phyloP scores from a whole-genome alignment of 2,329 filamentous ascomycete species.

The Sclerotinia glacialis region DNA sequence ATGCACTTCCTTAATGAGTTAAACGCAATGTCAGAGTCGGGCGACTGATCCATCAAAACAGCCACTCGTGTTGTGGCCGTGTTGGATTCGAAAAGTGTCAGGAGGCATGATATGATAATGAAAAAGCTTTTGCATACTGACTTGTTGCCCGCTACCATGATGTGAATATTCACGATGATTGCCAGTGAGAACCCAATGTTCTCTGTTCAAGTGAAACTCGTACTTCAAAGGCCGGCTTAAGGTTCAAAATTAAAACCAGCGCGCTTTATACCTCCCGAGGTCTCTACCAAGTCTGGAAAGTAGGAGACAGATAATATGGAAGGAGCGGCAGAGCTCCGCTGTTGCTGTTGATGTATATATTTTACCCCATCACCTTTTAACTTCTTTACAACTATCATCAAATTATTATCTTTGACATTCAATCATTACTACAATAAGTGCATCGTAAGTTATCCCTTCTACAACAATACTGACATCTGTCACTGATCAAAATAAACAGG shows the following conservation, averaged over 20 bases:
- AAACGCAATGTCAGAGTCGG: neutral
- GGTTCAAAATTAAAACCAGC: neutral
- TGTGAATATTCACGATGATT: neutral
- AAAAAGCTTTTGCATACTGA: neutral
- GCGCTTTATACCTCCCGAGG: neutral
- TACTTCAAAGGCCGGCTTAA: neutral
- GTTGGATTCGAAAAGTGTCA: neutral
- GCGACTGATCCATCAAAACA: neutral
- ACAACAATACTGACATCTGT: neutral
- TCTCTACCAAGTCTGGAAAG: neutral
- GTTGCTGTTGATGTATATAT: neutral
- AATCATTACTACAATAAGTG: conserved; percentile 25
- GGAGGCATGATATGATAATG: neutral
- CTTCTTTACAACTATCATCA: conserved; percentile 17
- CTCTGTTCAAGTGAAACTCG: neutral
- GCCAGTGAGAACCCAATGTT: neutral
- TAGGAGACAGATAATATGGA: neutral
- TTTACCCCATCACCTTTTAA: neutral
- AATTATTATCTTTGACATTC: conserved; percentile 24
- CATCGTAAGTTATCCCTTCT: conserved; percentile 22
- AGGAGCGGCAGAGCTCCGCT: conserved; percentile 2
- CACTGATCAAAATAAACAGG: neutral
- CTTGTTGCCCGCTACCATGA: neutral
- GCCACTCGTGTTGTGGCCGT: neutral
- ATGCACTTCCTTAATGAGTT: neutral